phyloP scores from a whole-genome alignment of 2,329 filamentous ascomycete genomes.

The Pseudocercospora pini-densiflorae region DNA sequence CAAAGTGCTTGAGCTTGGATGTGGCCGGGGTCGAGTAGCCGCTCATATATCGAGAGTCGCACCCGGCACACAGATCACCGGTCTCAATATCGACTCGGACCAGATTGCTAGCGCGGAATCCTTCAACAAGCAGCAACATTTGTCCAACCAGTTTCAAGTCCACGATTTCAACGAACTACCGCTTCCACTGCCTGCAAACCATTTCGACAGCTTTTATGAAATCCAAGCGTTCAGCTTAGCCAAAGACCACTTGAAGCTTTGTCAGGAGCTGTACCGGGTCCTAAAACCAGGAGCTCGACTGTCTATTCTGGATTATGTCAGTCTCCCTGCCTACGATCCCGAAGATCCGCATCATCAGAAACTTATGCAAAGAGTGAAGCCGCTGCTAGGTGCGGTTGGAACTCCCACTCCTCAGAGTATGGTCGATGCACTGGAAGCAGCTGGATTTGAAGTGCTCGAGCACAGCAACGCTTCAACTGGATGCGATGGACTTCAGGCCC shows the following conservation, averaged over 20 bases:
- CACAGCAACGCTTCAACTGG: slow-evolving; percentile 31
- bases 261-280: slow-evolving; percentile 33
- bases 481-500: slow-evolving; percentile 35
- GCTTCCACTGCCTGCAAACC: slow-evolving; percentile 30
- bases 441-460: slow-evolving; percentile 33
- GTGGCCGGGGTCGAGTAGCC: slow-evolving; percentile 37
- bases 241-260: slow-evolving; percentile 32
- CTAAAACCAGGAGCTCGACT: slow-evolving; percentile 36
- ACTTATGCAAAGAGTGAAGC: slow-evolving; percentile 35
- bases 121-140: slow-evolving; percentile 29
- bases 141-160: slow-evolving; percentile 32
- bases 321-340: slow-evolving; percentile 33
- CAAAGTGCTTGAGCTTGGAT: slow-evolving; percentile 37
- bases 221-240: slow-evolving; percentile 38
- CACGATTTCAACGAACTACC: slow-evolving; percentile 38
- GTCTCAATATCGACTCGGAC: slow-evolving; percentile 37
- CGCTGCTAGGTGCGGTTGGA: slow-evolving; percentile 37
- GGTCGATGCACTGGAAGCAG: slow-evolving; percentile 26
- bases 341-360: slow-evolving; percentile 30
- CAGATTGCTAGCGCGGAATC: slow-evolving; percentile 34
- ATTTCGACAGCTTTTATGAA: slow-evolving; percentile 39
- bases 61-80: slow-evolving; percentile 34
- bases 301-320: slow-evolving; percentile 36
- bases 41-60: slow-evolving; percentile 33
- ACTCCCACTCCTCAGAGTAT: slow-evolving; percentile 36